phyloP scores from a whole-genome alignment of 2,329 filamentous ascomycete genomes.

The Penicillium sp. region DNA sequence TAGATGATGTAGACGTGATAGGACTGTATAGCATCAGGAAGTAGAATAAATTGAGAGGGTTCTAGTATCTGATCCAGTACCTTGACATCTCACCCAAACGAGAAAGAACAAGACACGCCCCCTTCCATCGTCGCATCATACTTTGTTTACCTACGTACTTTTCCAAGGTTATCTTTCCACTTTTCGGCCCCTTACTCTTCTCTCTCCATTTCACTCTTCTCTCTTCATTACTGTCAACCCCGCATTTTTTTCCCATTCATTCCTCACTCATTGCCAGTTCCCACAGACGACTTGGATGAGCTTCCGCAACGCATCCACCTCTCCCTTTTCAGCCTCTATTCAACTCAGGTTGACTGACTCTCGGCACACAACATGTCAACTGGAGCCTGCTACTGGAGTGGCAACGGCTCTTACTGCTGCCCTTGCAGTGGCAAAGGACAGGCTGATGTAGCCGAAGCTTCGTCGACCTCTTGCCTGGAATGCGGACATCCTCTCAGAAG shows the following conservation, averaged over 20 bases:
- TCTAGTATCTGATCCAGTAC: background rate
- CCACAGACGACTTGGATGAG: background rate
- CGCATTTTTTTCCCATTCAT: background rate
- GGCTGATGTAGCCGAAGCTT: background rate
- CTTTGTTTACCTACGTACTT: background rate
- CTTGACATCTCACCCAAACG: background rate
- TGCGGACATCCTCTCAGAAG: background rate
- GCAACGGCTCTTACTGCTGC: background rate
- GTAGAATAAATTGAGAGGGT: no score
- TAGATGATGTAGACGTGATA: background rate
- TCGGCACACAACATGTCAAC: background rate
- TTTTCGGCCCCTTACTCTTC: background rate
- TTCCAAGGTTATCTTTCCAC: background rate
- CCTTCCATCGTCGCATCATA: background rate
- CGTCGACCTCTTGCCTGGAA: background rate
- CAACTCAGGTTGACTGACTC: no score
- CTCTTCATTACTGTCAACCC: background rate
- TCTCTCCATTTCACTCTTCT: no score
- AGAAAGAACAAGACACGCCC: background rate
- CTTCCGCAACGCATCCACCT: background rate
- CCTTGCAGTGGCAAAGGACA: background rate
- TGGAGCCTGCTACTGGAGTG: background rate
- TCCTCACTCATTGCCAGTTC: no score
- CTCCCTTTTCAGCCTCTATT: background rate
- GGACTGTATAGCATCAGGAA: background rate